Evolutionary conservation across 768 basidiomycete genomes (phyloP), one percentile per base, ranked within the genome.

Genomic region (Pholiota molesta): DNA sequence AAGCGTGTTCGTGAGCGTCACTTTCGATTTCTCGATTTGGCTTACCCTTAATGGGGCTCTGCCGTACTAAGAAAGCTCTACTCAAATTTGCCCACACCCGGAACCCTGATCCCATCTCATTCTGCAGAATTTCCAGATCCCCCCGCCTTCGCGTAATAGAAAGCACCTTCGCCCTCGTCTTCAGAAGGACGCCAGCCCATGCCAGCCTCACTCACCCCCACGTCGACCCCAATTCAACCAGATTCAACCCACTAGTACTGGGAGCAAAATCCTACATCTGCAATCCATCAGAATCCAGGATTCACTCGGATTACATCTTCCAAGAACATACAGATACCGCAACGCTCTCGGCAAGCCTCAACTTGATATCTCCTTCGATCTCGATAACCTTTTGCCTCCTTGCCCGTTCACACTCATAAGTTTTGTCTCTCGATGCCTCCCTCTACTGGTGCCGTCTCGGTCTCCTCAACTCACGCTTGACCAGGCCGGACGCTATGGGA

Each of bases 61-160:
- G 57, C 66, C 64, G 62, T 57, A 68, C 56, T 70, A 68, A 69
- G 68, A 66, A 68, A 66, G 67, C 60, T 62, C 65, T 59, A 68
- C 69, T 66, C 65, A 69, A 66, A 61, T 47, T 47, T 47, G 65
- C 66, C 61, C 67, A 60, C 62, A 67, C 65, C 44, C 60, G 66
- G 66, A 66, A 70, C 61, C 61, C 59, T 69, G 70, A 72, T 71
- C 69, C 59, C 60, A 71, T 37, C 35, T 68, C 70, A 70, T 61
- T 61, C 64, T 62, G 57, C 55, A 69, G 68, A 73, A 73, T 70
- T 72, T 73, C 73, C 68, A 74, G 70, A 75, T 75, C 66, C 65
- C 67, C 63, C 62, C 60, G 68, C 67, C 63, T 64, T 62, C 70
- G 68, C 70, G 69, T 73, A 73, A 73, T 71, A 70, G 66, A 65